Base-by-base conservation (phyloP, 305 asterid species). In the Fraxinus sp. region DNA sequence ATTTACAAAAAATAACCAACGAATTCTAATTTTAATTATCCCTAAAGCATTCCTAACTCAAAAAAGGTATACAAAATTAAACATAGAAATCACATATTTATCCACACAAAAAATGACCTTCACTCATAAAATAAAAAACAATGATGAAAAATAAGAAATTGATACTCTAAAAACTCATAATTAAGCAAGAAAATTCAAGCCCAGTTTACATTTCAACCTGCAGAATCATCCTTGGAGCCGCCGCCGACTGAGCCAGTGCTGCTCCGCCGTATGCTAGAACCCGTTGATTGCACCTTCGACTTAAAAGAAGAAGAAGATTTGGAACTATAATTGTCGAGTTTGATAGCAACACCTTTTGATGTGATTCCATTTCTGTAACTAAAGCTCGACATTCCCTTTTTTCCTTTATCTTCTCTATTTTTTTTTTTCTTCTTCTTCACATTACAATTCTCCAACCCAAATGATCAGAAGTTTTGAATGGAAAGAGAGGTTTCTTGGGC, bases 321-420 rank as follows among this genome's bases (percentile, higher is more conserved):
- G 26, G 89, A 80, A 77, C 41, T 77, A 14, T 78, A 79, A 82
- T 73, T 84, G 70, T 90, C 90, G 9, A 81, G 71, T 81, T 90
- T 90, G 30, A 75, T 7, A 55, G 84, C 86, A 77, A 90, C 86
- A 66, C 88, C 89, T 43, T 83, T 86, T 20, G 91, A 77, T 24
- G 80, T 81, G 80, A 88, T 74, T 79, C 93, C 89, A 84, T 89
- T 90, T 86, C 89, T 87, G 87, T 64, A 83, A 85, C 78, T 79
- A 11, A 33, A 64, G 84, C 79, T 77, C 83, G 88, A 84, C 89
- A 86, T 88, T 83, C 78, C 64, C 75, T 46, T 70, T 24, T 49
- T 36, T 16, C 30, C 37, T 30, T 68, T 68, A 11, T 64, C n/a
- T 8, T 64, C 73, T 24, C 28, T 24, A 24, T 24, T 14, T 52